phyloP scores from a whole-genome alignment of 2,329 filamentous ascomycete species.

The Nemania abortiva region DNA sequence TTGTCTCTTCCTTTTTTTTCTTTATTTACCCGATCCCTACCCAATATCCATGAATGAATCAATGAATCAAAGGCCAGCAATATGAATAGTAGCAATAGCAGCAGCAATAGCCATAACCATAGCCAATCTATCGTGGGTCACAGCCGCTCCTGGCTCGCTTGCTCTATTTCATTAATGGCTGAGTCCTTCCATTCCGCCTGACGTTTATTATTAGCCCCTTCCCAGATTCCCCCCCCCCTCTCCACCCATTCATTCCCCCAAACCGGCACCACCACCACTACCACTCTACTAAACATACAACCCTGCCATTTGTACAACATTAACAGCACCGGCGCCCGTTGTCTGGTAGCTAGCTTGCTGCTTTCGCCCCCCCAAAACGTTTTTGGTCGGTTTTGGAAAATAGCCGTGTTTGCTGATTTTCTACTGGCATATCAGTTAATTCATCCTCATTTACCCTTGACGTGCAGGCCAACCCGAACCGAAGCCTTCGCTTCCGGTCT shows the following conservation, averaged over 20 bases:
- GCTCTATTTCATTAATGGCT: neutral
- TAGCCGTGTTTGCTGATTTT: slow-evolving; percentile 46
- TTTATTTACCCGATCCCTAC: slow-evolving; percentile 1
- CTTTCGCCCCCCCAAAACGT: slow-evolving; percentile 21
- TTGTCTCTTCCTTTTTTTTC: slow-evolving; percentile 2
- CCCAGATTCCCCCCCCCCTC: neutral
- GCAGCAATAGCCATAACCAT: slow-evolving; percentile 10
- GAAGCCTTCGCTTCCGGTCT: slow-evolving; percentile 14
- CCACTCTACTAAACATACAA: neutral
- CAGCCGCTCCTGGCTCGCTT: slow-evolving; percentile 2
- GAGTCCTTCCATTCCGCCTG: slow-evolving; percentile 18
- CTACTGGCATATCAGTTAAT: slow-evolving; percentile 43
- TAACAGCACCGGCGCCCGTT: slow-evolving; percentile 18
- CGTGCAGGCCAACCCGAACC: slow-evolving; percentile 3
- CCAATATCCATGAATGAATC: slow-evolving; percentile 9
- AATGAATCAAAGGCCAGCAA: neutral
- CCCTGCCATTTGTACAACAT: slow-evolving; percentile 19
- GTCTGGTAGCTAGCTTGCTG: slow-evolving; percentile 17
- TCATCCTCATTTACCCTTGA: slow-evolving; percentile 38
- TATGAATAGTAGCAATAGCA: neutral
- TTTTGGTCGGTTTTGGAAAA: slow-evolving; percentile 42
- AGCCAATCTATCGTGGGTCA: slow-evolving; percentile 18
- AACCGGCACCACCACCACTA: slow-evolving; percentile 1
- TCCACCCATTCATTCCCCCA: neutral
- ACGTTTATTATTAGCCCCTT: slow-evolving; percentile 17